Base-by-base conservation (phyloP, 495 filamentous ascomycete genomes). In the Friedmanniomyces endolithicus region DNA sequence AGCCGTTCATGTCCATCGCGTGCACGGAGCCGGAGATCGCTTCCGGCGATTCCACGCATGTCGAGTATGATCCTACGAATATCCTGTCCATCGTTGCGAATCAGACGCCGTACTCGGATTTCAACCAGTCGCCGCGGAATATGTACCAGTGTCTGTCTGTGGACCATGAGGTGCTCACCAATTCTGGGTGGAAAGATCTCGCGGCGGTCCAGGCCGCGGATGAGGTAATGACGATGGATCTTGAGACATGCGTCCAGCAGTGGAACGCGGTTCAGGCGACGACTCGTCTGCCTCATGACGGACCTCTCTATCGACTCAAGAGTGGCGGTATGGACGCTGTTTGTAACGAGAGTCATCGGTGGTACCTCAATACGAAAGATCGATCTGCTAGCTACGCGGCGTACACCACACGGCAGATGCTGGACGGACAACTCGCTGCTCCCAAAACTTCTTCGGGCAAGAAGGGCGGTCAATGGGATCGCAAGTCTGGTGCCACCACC, bases 41-140 rank as follows among this genome's bases (percentile, higher is more conserved):
- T n/a, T 80, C 86, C 7, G 87, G 87, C 33, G 78, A 90, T 55
- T 88, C 88, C 8, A 94, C 87, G 11, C 92, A 98, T 64, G 88
- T 97, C 25, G 92, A 98, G 70, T 89, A 83, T 64, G 85, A 89
- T 55, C 92, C 92, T 12, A 97, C 90, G 50, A 94, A 96, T 66
- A 96, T 98, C 55, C 81, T 98, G 50, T 96, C 90, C 19, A 98
- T 98, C 59, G 75, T 98, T 45, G 92, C 92, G 59, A 98, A 97
- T 73, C 90, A 94, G 86, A 98, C 92, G 1, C 92, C 92, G 12
- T 98, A 97, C 72, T 95, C 92, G 57, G 88, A 98, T 67, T 94
- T 95, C 75, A 98, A 98, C 72, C 92, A 98, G 69, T 96, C 90
- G 27, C 92, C 92, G 12, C 78, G 92, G 75, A 98, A 98, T 70